Evolutionary conservation across 2,329 filamentous ascomycete species (phyloP), one percentile per base, ranked within the genome.

Genomic region (Xylariales sp.): DNA sequence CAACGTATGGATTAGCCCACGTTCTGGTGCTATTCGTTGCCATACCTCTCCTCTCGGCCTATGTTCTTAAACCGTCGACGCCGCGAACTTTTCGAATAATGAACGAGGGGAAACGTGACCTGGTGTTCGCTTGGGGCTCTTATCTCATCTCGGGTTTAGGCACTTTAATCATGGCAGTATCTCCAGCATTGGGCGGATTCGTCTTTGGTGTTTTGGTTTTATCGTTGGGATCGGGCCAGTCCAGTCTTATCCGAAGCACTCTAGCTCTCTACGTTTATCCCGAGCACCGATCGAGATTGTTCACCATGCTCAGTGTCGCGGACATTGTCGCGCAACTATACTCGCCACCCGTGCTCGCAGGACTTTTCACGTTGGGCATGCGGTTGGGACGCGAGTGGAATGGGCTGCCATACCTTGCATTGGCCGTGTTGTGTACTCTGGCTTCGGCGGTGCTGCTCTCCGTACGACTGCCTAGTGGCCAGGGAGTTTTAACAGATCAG

Each of bases 341-440:
- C 45, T 29, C 51, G n/a, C 44, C 42, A 14, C 54, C 56, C 13
- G 42, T 48, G 21, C 50, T 59, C 8, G 56, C 56, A 0, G 52
- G 42, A 2, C 44, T 59, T 2, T 59, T 57, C 30, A 50, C 50
- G 4, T 37, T 52, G 5, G 56, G 56, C 13, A 58, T 59, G 56
- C 42, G 42, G 19, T 31, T 52, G n/a, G 55, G 52, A 17, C 54
- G 53, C 7, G 15, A 34, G 6, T 54, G 52, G 53, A 51, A 57
- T 8, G 56, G 56, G 3, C 28, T 60, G 25, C 57, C 56, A 12
- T 59, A 60, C 33, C 38, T 60, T 21, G 57, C 53, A 5, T 47
- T 60, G 12, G 55, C 52, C 5, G 25, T 43, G 28, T 18, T 50
- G 4, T 38, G 36, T 19, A n/a, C 10, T 13, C 14, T 29, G 18